Percentiles rank a stretch among this genome's conserved stretches.
These are phyloP conservation scores for Aureobasidium lini DNA, from an alignment of 2,329 filamentous ascomycete species.

Conservation along the genomic window DNA sequence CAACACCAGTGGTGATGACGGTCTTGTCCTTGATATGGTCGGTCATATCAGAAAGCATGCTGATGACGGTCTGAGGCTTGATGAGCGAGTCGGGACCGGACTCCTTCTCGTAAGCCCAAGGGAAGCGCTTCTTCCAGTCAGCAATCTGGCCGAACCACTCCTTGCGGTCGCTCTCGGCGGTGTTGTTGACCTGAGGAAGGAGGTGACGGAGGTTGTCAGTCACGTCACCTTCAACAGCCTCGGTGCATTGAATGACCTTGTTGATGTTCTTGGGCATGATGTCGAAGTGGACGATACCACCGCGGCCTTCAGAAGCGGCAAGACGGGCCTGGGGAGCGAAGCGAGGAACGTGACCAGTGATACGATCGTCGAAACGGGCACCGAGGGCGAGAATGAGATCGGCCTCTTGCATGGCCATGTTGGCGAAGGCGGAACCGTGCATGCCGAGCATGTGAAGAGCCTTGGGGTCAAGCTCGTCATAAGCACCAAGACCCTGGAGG, in stretches of 20 bases:
- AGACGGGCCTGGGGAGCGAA: conserved; percentile 84
- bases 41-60: conserved; percentile 80
- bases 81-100: conserved; percentile 64
- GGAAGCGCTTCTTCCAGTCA: conserved; percentile 87
- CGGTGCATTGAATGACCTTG: conserved; percentile 95
- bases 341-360: conserved; percentile 71
- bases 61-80: conserved; percentile 90
- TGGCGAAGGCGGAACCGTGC: conserved; percentile 95
- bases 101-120: conserved; percentile 75
- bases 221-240: conserved; percentile 91
- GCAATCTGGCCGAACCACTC: conserved; percentile 89
- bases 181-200: conserved; percentile 61
- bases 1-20: conserved; percentile 87
- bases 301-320: conserved; percentile 75
- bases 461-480: conserved; percentile 88
- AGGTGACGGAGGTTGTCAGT: conserved; percentile 68
- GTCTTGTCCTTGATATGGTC: conserved; percentile 72
- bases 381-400: conserved; percentile 94
- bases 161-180: conserved; percentile 57
- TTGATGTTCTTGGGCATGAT: conserved; percentile 99
- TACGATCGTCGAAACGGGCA: conserved; percentile 91
- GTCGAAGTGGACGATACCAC: conserved; percentile 95
- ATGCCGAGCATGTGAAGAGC: conserved; percentile 97
- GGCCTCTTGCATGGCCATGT: conserved; percentile 95
- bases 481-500: conserved; percentile 85